These are phyloP conservation scores for Bacidia rubella DNA, from an alignment of 495 filamentous ascomycete species.

Conservation along the genomic window DNA sequence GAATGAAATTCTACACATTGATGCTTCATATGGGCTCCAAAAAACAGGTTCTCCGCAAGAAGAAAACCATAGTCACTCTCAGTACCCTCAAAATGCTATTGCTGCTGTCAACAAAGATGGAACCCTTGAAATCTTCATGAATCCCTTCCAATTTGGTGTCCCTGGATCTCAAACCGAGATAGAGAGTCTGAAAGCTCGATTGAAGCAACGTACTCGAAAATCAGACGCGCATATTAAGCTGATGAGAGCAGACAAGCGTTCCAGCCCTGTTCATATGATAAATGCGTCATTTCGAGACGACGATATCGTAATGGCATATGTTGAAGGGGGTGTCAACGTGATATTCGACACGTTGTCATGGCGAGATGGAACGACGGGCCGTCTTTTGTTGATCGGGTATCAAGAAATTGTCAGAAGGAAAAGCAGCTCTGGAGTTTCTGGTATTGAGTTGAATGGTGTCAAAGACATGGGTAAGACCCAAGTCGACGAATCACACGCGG, in stretches of 20 bases:
- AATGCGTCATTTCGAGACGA: slow-evolving; percentile 35
- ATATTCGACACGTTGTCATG: slow-evolving; percentile 41
- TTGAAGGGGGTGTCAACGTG: slow-evolving; percentile 42
- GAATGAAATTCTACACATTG: slow-evolving; percentile 31
- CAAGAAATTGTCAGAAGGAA: slow-evolving; percentile 36
- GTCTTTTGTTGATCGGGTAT: slow-evolving; percentile 31
- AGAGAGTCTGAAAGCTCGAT: slow-evolving; percentile 31
- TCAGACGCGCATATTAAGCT: slow-evolving; percentile 38
- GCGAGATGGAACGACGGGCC: slow-evolving; percentile 35
- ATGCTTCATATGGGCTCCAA: slow-evolving; percentile 19
- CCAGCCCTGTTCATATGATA: slow-evolving; percentile 31
- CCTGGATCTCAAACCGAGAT: slow-evolving; percentile 19
- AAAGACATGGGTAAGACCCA: slow-evolving; percentile 44
- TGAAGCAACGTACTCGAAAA: slow-evolving; percentile 37
- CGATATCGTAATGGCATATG: slow-evolving; percentile 37
- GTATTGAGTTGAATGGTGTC: slow-evolving; percentile 40
- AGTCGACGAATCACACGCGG: slow-evolving; percentile 62
- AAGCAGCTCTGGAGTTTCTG: slow-evolving; percentile 28
- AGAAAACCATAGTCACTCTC: slow-evolving; percentile 6
- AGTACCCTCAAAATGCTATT: slow-evolving; percentile 21
- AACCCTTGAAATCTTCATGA: slow-evolving; percentile 41
- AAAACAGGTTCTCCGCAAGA: neutral
- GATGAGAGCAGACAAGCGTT: slow-evolving; percentile 31
- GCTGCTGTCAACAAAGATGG: slow-evolving; percentile 41
- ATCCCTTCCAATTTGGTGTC: slow-evolving; percentile 34